These are phyloP conservation scores for Gossypium rotundifolium DNA, from an alignment of 345 rosid genomes.

Conservation along the genomic window DNA sequence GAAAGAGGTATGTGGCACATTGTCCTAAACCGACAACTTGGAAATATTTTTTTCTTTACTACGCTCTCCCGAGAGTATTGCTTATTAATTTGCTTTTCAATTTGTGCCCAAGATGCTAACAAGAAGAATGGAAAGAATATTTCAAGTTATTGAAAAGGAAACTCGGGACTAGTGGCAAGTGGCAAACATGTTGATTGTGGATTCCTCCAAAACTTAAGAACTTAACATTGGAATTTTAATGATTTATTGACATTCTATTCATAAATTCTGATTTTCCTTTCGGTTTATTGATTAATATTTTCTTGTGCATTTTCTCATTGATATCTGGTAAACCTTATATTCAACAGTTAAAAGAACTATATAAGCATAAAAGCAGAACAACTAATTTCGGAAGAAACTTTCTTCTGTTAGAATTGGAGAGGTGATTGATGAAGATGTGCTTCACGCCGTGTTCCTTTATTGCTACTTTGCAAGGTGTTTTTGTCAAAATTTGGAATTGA, in stretches of 20 bases:
- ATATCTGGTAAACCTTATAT: background rate
- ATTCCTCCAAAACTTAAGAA: background rate
- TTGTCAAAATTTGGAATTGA: constrained; percentile 88
- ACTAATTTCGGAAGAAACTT: constrained; percentile 17
- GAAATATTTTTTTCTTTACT: background rate
- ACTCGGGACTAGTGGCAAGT: background rate
- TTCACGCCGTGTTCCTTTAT: constrained; percentile 96
- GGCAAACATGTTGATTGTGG: background rate
- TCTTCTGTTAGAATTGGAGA: constrained; percentile 62
- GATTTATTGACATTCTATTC: background rate
- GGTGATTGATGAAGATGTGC: constrained; percentile 91
- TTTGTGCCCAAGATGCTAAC: background rate
- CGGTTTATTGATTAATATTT: background rate
- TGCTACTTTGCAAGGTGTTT: constrained; percentile 95
- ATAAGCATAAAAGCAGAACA: constrained; percentile 1
- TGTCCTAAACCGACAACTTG: constrained; percentile 7
- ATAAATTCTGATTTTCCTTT: background rate
- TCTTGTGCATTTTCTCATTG: background rate
- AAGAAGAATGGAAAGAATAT: background rate
- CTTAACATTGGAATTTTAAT: background rate
- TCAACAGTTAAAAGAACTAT: background rate
- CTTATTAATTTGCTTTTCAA: background rate
- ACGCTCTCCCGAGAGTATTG: background rate
- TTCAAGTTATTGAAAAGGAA: background rate
- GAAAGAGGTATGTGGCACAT: constrained; percentile 49